These are phyloP conservation scores for Aspergillus sp. DNA, from an alignment of 2,329 filamentous ascomycete genomes.

Conservation along the genomic window DNA sequence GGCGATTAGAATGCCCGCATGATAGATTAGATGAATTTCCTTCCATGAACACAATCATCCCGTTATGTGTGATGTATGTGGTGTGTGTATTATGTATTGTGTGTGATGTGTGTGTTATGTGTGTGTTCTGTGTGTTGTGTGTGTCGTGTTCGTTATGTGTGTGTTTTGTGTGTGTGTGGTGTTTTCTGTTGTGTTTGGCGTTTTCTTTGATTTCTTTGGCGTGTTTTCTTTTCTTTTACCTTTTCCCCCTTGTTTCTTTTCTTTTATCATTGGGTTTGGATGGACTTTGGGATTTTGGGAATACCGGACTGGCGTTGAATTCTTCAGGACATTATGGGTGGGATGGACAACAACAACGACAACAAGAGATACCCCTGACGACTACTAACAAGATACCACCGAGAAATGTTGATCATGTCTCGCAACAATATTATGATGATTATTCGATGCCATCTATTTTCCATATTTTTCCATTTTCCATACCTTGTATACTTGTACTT, in stretches of 20 bases:
- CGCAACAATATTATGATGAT: not conserved
- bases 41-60: conserved; percentile 36
- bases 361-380: not conserved
- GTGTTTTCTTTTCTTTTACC: conserved; percentile 13
- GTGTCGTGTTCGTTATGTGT: conserved; percentile 21
- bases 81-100: conserved; percentile 28
- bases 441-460: not conserved
- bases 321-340: not conserved
- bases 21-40: conserved; percentile 43
- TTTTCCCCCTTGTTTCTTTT: conserved; percentile 9
- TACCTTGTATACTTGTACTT: too few relatives aligned
- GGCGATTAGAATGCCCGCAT: conserved; percentile 30
- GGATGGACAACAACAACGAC: not conserved
- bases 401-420: conserved; percentile 1
- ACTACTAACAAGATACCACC: not conserved
- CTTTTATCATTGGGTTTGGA: conserved; percentile 10
- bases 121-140: conserved; percentile 23
- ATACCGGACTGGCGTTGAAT: conserved; percentile 6
- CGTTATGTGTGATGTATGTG: conserved; percentile 34
- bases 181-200: conserved; percentile 11
- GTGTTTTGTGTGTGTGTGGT: conserved; percentile 14
- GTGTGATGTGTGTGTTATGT: conserved; percentile 24
- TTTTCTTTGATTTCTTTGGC: conserved; percentile 11
- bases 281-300: conserved; percentile 11
- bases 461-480: not conserved